A percentile compares a stretch with the other conserved stretches of the same genome.
Conservation (phyloP, 2,329 filamentous ascomycete genomes). For the Aureobasidium leucospermi region DNA sequence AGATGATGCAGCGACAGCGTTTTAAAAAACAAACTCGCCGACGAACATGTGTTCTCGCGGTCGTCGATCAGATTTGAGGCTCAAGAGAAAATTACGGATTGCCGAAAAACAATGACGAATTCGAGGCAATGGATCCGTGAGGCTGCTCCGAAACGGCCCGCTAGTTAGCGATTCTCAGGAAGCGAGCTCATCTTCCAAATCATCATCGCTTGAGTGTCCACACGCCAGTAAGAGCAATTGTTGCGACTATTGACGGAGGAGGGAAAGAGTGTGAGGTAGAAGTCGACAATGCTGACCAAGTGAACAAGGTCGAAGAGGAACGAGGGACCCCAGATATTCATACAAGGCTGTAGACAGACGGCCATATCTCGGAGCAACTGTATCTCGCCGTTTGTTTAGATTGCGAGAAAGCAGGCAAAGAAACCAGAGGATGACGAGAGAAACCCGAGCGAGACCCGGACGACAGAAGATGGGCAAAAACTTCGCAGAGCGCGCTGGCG, state of each 20-base stretch:
- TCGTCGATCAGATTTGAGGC: not conserved
- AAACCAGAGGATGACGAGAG: not conserved
- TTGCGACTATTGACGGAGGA: not conserved
- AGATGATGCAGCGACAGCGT: not conserved
- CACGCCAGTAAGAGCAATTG: no score
- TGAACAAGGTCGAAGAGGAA: not conserved
- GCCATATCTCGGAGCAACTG: constrained; percentile 1
- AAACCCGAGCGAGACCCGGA: constrained; percentile 2
- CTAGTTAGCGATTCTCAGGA: not conserved
- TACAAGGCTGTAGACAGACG: not conserved
- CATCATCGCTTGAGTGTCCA: not conserved
- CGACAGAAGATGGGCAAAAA: constrained; percentile 1
- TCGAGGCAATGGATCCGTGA: not conserved
- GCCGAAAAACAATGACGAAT: not conserved
- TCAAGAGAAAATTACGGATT: not conserved
- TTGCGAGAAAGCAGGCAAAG: not conserved
- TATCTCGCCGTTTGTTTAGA: constrained; percentile 1
- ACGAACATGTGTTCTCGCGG: not conserved
- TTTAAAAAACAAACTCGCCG: not conserved
- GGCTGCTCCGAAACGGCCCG: constrained; percentile 6
- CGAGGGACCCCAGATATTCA: not conserved
- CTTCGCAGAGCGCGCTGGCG: not conserved
- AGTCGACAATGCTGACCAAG: not conserved
- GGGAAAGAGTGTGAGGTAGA: not conserved
- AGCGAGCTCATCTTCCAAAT: not conserved